Base-by-base conservation (phyloP, 2,329 filamentous ascomycete genomes). In the Orbilia blumenaviensis region DNA sequence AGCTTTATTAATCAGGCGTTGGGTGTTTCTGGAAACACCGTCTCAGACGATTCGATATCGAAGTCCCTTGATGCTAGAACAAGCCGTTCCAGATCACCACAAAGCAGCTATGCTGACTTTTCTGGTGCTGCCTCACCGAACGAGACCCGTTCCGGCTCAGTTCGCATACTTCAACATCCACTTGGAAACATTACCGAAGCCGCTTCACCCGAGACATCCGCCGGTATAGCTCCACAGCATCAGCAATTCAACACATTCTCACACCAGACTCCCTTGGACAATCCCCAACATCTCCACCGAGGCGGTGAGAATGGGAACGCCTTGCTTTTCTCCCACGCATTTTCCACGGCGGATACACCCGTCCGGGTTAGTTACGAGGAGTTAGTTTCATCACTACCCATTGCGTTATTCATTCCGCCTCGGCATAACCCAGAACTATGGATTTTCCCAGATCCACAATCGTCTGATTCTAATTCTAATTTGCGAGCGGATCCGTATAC, bases 381-480 rank as follows among this genome's bases (percentile, higher is more conserved):
- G 46, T 54, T 66, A 48, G 62, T 74, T 52, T 56, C 52, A 38
- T 67, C 69, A 41, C 46, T 74, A 27, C 62, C 69, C 61, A 74
- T 74, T 74, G 69, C 69, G 69, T 74, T 74, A 74, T 74, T 67
- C 62, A 74, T 74, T 67, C 69, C 69, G 44, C 54, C 69, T 54
- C 69, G 69, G 54, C 62, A 74, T 62, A 66, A 62, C 69, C 69
- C 69, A 74, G 69, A 66, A 62, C 69, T 74, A 74, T 66, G 69
- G 69, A 46, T 54, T 54, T 74, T 74, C 52, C 69, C 69, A 74
- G 29, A 52, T 50, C 69, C 69, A 74, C 69, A 66, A 48, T 54
- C 69, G 62, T 67, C 69, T 52, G 52, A 62, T 66, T 52, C 52
- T 67, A 58, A 58, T 66, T 56, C 54, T 36, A 54, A 62, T 62